phyloP scores from a whole-genome alignment of 2,329 filamentous ascomycete genomes.

The Aspergillus udagawae region DNA sequence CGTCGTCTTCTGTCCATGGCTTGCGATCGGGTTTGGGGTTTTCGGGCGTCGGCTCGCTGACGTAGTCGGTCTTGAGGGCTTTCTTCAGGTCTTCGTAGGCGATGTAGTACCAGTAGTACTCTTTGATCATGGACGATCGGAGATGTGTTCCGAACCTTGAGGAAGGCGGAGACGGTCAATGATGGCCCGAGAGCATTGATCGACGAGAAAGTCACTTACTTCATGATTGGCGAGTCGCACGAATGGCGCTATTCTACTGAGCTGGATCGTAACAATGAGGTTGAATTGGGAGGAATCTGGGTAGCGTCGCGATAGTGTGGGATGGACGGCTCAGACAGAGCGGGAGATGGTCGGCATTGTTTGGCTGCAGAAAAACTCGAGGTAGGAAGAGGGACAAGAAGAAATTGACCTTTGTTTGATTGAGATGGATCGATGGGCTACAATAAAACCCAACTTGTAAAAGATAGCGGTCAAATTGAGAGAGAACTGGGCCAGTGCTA shows the following conservation, averaged over 20 bases:
- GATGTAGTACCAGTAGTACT: slow-evolving; percentile 98
- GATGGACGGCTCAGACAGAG: not conserved
- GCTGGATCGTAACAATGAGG: not conserved
- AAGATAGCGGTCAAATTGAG: not conserved
- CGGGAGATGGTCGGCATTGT: not conserved
- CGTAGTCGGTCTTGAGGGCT: slow-evolving; percentile 72
- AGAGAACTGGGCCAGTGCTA: not conserved
- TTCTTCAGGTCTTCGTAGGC: slow-evolving; percentile 91
- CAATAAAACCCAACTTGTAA: not conserved
- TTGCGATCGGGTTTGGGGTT: slow-evolving; percentile 50
- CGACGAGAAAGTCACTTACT: slow-evolving; percentile 10
- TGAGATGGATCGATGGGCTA: not conserved
- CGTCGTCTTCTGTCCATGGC: slow-evolving; percentile 87
- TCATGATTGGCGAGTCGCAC: slow-evolving; percentile 14
- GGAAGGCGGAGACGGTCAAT: slow-evolving; percentile 1
- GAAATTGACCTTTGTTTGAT: not conserved
- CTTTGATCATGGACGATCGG: slow-evolving; percentile 89
- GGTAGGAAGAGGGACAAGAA: not conserved
- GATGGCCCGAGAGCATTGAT: slow-evolving; percentile 10
- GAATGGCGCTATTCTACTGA: not conserved
- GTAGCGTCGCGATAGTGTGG: not conserved
- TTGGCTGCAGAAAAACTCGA: not conserved
- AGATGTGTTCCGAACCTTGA: slow-evolving; percentile 89
- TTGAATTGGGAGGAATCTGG: not conserved
- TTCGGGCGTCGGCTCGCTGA: slow-evolving; percentile 45